These are phyloP conservation scores for Sporothrix humicola DNA, from an alignment of 2,329 filamentous ascomycete species.

Conservation along the genomic window DNA sequence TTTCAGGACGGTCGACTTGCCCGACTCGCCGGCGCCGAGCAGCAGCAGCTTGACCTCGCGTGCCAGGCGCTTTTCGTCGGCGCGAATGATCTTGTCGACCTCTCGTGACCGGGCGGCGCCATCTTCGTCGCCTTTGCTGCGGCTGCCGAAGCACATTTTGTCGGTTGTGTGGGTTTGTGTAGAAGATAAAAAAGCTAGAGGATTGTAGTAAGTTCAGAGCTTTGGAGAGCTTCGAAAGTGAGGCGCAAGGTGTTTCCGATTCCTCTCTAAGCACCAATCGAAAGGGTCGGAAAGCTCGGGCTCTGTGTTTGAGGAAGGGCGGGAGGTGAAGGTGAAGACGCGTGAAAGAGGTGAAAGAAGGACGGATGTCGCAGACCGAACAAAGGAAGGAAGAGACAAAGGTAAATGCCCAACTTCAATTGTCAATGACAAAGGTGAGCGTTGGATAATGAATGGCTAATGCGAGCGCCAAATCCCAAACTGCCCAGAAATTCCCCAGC, in stretches of 20 bases:
- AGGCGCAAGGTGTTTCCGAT: neutral
- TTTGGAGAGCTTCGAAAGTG: neutral
- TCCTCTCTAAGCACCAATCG: conserved; percentile 12
- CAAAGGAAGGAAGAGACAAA: neutral
- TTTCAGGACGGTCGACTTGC: conserved; percentile 96
- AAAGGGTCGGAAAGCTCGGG: conserved; percentile 7
- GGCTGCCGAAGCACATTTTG: conserved; percentile 69
- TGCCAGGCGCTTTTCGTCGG: conserved; percentile 84
- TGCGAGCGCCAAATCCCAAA: neutral
- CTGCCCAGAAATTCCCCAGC: neutral
- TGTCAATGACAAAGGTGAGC: neutral
- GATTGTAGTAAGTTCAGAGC: neutral
- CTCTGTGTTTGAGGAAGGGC: no score
- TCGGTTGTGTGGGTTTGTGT: neutral
- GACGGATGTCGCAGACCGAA: neutral
- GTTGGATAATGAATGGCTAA: neutral
- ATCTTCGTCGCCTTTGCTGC: conserved; percentile 57
- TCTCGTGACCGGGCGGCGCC: conserved; percentile 67
- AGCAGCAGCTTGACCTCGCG: conserved; percentile 93
- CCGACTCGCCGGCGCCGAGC: conserved; percentile 87
- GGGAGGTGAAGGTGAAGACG: neutral
- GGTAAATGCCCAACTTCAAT: no score
- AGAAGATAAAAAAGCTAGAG: neutral
- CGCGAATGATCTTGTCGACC: conserved; percentile 83
- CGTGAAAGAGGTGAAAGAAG: neutral